These are phyloP conservation scores for Senna siamea DNA, from an alignment of 306 rosid species.

Conservation along the genomic window DNA sequence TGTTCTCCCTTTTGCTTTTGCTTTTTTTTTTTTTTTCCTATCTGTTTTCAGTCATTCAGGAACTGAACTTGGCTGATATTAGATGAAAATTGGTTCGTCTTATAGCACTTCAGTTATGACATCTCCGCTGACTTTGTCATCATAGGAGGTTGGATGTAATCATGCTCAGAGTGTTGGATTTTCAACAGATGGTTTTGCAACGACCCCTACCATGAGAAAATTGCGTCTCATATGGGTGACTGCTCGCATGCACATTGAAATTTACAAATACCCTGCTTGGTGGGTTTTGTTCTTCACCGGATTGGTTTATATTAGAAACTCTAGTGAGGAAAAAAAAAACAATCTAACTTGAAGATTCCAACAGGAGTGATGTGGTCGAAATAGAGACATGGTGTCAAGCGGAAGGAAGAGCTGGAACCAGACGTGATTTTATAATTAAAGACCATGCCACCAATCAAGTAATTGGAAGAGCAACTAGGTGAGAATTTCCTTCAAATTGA, in stretches of 20 bases:
- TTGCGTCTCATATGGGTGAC: constrained; percentile 97
- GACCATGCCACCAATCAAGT: constrained; percentile 73
- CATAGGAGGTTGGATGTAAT: constrained; percentile 96
- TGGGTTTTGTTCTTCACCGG: constrained; percentile 41
- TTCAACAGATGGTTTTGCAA: constrained; percentile 95
- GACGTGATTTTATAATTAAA: constrained; percentile 93
- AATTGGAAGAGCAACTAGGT: constrained; percentile 99
- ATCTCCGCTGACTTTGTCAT: constrained; percentile 32
- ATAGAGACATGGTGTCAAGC: constrained; percentile 95
- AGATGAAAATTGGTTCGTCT: constrained; percentile 22
- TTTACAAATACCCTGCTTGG: constrained; percentile 98
- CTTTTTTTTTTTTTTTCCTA: too few species aligned
- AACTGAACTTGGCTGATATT: not conserved
- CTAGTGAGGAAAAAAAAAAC: constrained; percentile 4
- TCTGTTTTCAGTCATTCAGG: not conserved
- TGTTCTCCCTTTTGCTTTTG: not conserved
- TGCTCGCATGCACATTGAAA: constrained; percentile 98
- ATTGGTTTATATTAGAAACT: constrained; percentile 26
- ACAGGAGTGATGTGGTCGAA: constrained; percentile 97
- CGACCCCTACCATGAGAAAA: constrained; percentile 93
- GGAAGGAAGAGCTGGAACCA: constrained; percentile 91
- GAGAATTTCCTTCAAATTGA: constrained; percentile 14
- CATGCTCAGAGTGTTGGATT: constrained; percentile 97
- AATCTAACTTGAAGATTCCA: constrained; percentile 27
- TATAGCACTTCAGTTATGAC: constrained; percentile 14